Conservation (phyloP, 495 filamentous ascomycete genomes). For the Penicillium cataractarum region DNA sequence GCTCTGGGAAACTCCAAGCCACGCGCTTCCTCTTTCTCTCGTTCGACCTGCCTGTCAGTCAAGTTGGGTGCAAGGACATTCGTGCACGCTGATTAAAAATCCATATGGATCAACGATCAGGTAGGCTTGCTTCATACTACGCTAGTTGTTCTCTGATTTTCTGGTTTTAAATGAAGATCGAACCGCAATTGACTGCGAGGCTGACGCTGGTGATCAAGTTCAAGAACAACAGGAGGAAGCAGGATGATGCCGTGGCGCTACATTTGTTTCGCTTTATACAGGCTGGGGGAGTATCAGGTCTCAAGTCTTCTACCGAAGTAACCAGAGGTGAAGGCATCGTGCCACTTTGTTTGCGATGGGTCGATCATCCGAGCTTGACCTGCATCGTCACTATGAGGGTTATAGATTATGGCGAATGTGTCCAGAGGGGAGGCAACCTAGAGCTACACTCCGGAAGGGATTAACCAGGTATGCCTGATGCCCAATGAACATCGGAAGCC, state of each 20-base stretch:
- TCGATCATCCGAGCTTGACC: constrained; percentile 16
- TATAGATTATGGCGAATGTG: constrained; percentile 22
- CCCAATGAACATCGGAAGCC: constrained; percentile 22
- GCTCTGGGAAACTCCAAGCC: background rate
- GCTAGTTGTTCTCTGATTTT: constrained; percentile 3
- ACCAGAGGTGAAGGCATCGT: constrained; percentile 13
- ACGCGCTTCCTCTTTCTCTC: background rate
- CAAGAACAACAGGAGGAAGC: constrained; percentile 1
- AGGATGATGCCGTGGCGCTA: background rate
- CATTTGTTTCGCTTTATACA: constrained; percentile 3
- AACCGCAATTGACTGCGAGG: constrained; percentile 1
- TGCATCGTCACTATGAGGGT: constrained; percentile 18
- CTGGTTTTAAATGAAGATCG: background rate
- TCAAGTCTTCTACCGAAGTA: constrained; percentile 10
- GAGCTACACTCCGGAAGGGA: constrained; percentile 16
- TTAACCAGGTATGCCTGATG: constrained; percentile 24
- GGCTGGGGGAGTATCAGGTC: constrained; percentile 10
- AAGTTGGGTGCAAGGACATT: constrained; percentile 3
- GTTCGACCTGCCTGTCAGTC: background rate
- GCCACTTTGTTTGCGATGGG: constrained; percentile 15
- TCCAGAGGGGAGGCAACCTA: constrained; percentile 12
- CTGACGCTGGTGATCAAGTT: constrained; percentile 1
- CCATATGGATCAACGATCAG: constrained; percentile 1
- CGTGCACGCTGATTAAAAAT: background rate
- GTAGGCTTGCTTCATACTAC: constrained; percentile 3